Base-by-base conservation (phyloP, 2,329 filamentous ascomycete species). In the Ophiobolus disseminans region DNA sequence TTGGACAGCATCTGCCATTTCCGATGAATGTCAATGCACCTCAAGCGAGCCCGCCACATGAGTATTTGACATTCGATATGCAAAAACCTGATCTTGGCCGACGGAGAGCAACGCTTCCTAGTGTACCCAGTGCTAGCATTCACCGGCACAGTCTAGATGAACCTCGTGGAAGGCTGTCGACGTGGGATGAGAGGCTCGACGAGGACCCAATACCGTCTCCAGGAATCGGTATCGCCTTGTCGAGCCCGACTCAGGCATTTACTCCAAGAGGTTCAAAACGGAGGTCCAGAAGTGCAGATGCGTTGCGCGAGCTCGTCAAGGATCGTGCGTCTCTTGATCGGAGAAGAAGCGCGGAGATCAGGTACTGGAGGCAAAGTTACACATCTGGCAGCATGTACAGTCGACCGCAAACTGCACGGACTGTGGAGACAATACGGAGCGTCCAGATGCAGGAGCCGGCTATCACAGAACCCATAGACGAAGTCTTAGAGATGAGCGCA, bases 1-100 rank as follows among this genome's bases (percentile, higher is more conserved):
- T 72, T 9, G 67, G 65, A 21, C 63, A 65, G 35, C 69, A 72
- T 34, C 62, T 74, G 7, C 72, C 72, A 1, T 74, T 72, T 40
- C 72, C 72, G 1, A 74, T 74, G 72, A 74, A 74, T 36, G 69
- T 74, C 34, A 74, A 74, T 45, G 70, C 70, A 7, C 70, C 72
- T 14, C 65, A 69, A 43, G 50, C 58, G 7, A 73, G 67, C 48
- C 69, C 70, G 30, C 66, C 63, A 6, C 61, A 68, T 21, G 64
- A 72, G 26, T 73, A 73, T 41, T 57, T 72, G 36, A 66, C 57
- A 17, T 72, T 73, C 40, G 62, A 71, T 21, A 43, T 40, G 14
- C 56, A 65, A 11, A 48, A 60, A 14, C 58, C 58, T 5, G 55
- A 63, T 6, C 32, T 63, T 11, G 57, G 56, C 38, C 60, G 65